Conservation (phyloP, 2,329 filamentous ascomycete genomes). For the Hirsutella minnesotensis region DNA sequence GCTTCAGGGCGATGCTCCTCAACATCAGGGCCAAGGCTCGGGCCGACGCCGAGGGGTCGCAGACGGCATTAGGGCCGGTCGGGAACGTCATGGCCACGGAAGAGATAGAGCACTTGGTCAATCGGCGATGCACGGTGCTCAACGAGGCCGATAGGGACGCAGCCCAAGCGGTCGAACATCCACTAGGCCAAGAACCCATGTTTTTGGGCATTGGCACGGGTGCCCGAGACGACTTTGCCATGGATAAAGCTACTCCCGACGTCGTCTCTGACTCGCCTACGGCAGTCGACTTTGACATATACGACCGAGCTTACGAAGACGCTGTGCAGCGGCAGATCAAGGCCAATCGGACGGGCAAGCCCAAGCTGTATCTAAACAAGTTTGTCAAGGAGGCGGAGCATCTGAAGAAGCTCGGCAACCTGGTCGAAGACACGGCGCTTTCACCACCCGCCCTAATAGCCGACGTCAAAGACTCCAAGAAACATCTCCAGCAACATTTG, state of each 20-base stretch:
- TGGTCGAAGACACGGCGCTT: constrained; percentile 19
- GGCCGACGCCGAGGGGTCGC: constrained; percentile 1
- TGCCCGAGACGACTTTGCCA: constrained; percentile 32
- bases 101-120: constrained; percentile 37
- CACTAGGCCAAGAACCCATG: constrained; percentile 47
- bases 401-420: constrained; percentile 24
- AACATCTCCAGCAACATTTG: constrained; percentile 1
- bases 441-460: constrained; percentile 6
- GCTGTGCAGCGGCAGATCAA: constrained; percentile 67
- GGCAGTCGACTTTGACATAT: constrained; percentile 75
- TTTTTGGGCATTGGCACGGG: constrained; percentile 70
- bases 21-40: constrained; percentile 13
- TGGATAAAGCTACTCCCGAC: constrained; percentile 25
- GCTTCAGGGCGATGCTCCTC: constrained; percentile 67
- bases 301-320: constrained; percentile 70
- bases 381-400: constrained; percentile 32
- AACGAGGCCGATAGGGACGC: constrained; percentile 21
- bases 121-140: constrained; percentile 31
- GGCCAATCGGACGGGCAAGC: constrained; percentile 25
- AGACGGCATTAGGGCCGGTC: constrained; percentile 10
- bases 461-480: constrained; percentile 6
- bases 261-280: constrained; percentile 76
- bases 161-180: constrained; percentile 40
- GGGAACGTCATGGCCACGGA: constrained; percentile 25
- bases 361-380: constrained; percentile 36